phyloP scores from a whole-genome alignment of 306 rosid genomes.

The Cyclanthera cordifolia region DNA sequence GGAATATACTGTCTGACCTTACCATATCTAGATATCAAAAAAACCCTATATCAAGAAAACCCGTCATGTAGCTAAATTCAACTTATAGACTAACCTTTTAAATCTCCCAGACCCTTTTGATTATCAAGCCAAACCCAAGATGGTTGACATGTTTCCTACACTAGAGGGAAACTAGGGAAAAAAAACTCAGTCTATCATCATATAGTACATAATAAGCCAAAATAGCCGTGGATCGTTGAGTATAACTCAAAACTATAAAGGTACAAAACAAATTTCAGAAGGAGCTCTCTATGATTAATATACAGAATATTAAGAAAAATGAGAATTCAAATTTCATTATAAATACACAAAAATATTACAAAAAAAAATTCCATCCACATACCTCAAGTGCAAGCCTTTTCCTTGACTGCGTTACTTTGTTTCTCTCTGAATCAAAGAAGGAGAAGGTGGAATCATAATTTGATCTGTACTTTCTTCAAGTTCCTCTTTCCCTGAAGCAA shows the following conservation, averaged over 20 bases:
- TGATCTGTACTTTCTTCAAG: conserved; percentile 29
- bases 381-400: not conserved
- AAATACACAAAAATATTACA: too few relatives aligned
- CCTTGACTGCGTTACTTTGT: conserved; percentile 7
- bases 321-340: not conserved
- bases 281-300: not conserved
- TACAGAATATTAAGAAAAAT: not conserved
- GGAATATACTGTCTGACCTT: too few relatives aligned
- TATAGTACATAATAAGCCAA: not conserved
- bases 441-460: conserved; percentile 66
- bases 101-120: too few relatives aligned
- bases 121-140: too few relatives aligned
- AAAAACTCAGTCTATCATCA: too few relatives aligned
- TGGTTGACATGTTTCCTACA: not conserved
- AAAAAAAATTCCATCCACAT: not conserved
- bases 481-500: conserved; percentile 48
- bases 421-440: conserved; percentile 41
- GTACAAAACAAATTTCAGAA: not conserved
- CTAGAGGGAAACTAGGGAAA: too few relatives aligned
- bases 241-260: not conserved
- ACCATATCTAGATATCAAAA: too few relatives aligned
- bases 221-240: not conserved
- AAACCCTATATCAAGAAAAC: too few relatives aligned
- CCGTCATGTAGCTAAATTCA: too few relatives aligned
- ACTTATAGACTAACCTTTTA: too few relatives aligned